Base-by-base conservation (phyloP, 306 rosid species). In the Quercus variabilis region DNA sequence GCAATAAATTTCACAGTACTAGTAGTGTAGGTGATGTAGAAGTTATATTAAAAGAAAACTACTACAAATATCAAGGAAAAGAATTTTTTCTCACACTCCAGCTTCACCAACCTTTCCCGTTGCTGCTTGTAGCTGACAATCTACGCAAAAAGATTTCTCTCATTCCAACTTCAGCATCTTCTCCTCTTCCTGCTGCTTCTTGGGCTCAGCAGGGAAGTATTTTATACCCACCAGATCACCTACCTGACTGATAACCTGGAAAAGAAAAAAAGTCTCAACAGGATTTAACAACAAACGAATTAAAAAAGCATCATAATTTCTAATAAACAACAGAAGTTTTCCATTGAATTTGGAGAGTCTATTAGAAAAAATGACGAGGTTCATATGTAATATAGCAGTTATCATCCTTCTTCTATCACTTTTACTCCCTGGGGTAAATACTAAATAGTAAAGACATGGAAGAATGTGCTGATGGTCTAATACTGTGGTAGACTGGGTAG, bases 171-270 rank as follows among this genome's bases (percentile, higher is more conserved):
- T 79, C 73, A 59, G 77, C 77, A 60, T 26, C 38, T 54, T 59
- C 46, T 71, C 82, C 33, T 82, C 86, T 15, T 62, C 67, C 64
- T 70, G 73, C 64, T 83, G 89, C 91, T 93, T 89, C 69, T 21
- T 19, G 73, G 91, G 91, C 69, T 93, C 95, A 25, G 95, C 88
- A 4, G 92, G 97, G 87, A 93, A 93, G 90, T 93, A 91, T 76
- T 93, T 91, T 84, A 93, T 93, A 55, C 94, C 97, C 76, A 90
- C 84, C 76, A 91, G 49, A 80, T 93, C 98, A 55, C 98, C 97
- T 43, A 93, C 98, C 62, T 79, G 71, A 74, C 97, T 85, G 58
- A 91, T 86, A 75, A 93, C 98, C 97, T 93, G 54, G 54, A 49
- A 49, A 49, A 49, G 1, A 58, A 12, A 49, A 49, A 49, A 10